Conservation (phyloP, 1,284 basidiomycete species). For the Austroboletus rostrupii region DNA sequence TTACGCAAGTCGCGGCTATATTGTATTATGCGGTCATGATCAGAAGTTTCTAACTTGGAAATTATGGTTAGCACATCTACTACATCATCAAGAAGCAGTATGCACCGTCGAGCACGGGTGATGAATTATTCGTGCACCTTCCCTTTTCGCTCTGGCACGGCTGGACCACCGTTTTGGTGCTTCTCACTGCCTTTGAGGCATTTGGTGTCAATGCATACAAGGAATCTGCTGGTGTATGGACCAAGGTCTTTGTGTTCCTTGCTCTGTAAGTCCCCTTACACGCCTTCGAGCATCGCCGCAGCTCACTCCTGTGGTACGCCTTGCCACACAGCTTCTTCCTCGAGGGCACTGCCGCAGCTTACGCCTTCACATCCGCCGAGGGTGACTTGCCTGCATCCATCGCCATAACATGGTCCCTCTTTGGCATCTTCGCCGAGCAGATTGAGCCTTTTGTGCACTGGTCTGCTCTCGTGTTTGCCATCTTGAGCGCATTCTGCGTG, state of each 20-base stretch:
- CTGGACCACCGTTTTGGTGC: constrained; percentile 89
- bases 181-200: constrained; percentile 86
- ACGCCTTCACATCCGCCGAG: constrained; percentile 85
- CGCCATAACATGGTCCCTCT: constrained; percentile 80
- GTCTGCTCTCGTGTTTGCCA: constrained; percentile 81
- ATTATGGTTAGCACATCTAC: constrained; percentile 70
- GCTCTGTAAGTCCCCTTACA: constrained; percentile 49
- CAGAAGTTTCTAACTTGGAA: constrained; percentile 10
- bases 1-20: constrained; percentile 1
- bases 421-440: constrained; percentile 81
- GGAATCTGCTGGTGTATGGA: constrained; percentile 78
- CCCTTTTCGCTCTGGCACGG: constrained; percentile 94
- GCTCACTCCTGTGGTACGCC: constrained; percentile 7
- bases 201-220: constrained; percentile 77
- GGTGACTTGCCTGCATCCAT: constrained; percentile 89
- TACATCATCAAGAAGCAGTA: constrained; percentile 88
- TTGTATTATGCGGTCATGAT: constrained; percentile 8
- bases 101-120: constrained; percentile 55
- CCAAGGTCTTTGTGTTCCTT: constrained; percentile 92
- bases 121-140: constrained; percentile 80
- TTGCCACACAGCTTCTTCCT: constrained; percentile 72
- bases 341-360: constrained; percentile 86
- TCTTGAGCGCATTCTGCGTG: constrained; percentile 83
- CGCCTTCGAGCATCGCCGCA: constrained; percentile 4
- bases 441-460: constrained; percentile 75